phyloP scores from a whole-genome alignment of 179 eudicot genomes.

The Sideroxylon spinosum region DNA sequence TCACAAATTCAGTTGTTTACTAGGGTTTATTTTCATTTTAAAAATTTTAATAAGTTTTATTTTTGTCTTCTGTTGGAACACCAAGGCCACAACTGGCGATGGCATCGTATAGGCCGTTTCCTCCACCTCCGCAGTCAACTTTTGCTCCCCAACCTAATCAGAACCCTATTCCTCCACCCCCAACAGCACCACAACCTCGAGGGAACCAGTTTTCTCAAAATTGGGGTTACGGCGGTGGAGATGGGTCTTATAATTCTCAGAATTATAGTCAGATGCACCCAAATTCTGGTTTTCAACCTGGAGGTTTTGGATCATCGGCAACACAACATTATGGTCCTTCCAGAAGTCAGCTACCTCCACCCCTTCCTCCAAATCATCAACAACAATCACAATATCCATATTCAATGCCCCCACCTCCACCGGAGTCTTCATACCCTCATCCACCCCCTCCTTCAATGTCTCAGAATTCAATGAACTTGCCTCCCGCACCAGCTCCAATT shows the following conservation, averaged over 20 bases:
- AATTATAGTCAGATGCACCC: constrained; percentile 38
- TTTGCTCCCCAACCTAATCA: constrained; percentile 45
- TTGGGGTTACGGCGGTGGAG: constrained; percentile 42
- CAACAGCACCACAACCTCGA: constrained; percentile 40
- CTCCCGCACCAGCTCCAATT: constrained; percentile 41
- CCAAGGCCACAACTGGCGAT: constrained; percentile 21
- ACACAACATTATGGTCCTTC: constrained; percentile 31
- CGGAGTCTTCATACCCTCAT: constrained; percentile 65
- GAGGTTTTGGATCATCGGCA: constrained; percentile 28
- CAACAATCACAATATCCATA: constrained; percentile 52
- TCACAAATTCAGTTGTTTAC: neutral
- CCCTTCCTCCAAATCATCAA: constrained; percentile 18
- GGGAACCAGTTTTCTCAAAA: constrained; percentile 55
- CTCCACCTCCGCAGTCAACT: constrained; percentile 50
- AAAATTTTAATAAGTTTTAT: neutral
- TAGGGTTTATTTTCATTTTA: constrained; percentile 5
- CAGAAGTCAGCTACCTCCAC: constrained; percentile 32
- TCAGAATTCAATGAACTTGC: constrained; percentile 28
- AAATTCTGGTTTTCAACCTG: constrained; percentile 35
- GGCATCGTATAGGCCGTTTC: constrained; percentile 79
- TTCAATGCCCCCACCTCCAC: constrained; percentile 68
- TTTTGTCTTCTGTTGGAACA: neutral
- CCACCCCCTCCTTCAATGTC: constrained; percentile 61
- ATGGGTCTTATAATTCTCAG: constrained; percentile 35
- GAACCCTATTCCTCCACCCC: constrained; percentile 38